Evolutionary conservation across 768 basidiomycete genomes (phyloP), one percentile per base, ranked within the genome.

Genomic region (Podaxis carcinomalis): DNA sequence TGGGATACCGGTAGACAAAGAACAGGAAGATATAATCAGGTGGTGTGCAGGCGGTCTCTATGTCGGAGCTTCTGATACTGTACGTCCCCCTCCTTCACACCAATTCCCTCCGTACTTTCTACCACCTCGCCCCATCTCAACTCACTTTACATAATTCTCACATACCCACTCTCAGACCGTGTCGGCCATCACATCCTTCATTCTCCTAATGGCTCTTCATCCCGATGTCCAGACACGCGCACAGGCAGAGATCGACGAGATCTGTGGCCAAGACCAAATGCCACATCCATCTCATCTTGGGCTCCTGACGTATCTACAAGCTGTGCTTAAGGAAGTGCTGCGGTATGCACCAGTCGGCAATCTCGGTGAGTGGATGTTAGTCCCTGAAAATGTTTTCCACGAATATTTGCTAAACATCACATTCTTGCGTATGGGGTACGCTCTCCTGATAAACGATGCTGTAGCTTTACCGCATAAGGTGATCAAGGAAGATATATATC

Each of bases 1-100:
- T 10, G 70, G 46, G 56, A 53, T 64, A 40, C 57, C 65, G 25
- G 62, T 69, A 25, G 67, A 67, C 35, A 57, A 42, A 14, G 74
- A 75, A 32, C 69, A 77, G 13, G 81, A 82, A 61, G 77, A 78
- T 4, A 72, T 80, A 28, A 73, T 82, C 16, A 80, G 78, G 62
- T 82, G 81, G 73, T 77, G 78, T 40, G 80, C 82, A 21, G 81
- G 77, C 1, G 80, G 78, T 2, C 68, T 81, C 3, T 83, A 82
- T 62, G 79, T 80, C 44, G 82, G 80, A 59, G 76, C 75, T 1
- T 67, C 73, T 5, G 78, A 80, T 63, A 81, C 79, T 10, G 79
- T 79, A 57, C n/a, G 70, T 66, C 47, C 19, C 7, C 5, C 19
- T 16, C n/a, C 39, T 16, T 4, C 32, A 6, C 32, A 32, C 32